These are phyloP conservation scores for Syzygium syzygioides DNA, from an alignment of 441 rosid genomes.

Conservation along the genomic window DNA sequence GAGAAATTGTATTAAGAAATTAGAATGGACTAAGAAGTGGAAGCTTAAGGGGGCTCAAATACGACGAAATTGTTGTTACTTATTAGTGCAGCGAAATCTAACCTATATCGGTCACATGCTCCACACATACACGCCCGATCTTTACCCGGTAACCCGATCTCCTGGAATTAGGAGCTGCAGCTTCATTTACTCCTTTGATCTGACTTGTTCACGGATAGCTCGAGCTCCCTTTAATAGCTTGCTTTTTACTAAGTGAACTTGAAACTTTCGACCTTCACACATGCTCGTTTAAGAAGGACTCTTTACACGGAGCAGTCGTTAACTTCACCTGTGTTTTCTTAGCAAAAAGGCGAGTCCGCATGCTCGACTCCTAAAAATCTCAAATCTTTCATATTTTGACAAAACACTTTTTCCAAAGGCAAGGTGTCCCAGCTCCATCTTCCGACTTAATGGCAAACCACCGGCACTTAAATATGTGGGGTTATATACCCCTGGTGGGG, in stretches of 20 bases:
- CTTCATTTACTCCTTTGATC: neutral
- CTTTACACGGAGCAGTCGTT: neutral
- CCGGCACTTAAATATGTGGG: neutral
- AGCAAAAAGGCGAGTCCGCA: neutral
- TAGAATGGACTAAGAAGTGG: neutral
- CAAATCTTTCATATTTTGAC: neutral
- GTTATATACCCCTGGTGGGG: neutral
- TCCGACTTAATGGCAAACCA: neutral
- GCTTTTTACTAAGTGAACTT: neutral
- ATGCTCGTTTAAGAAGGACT: neutral
- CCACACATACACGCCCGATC: neutral
- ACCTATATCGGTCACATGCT: neutral
- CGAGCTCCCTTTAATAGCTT: neutral
- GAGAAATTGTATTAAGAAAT: neutral
- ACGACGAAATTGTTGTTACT: neutral
- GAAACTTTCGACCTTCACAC: neutral
- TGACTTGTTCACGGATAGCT: neutral
- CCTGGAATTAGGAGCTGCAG: neutral
- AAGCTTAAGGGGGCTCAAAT: neutral
- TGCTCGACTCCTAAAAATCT: neutral
- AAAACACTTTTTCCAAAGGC: neutral
- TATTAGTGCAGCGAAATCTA: neutral
- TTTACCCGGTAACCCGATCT: neutral
- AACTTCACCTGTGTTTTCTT: neutral
- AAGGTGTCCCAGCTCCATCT: neutral